A percentile compares a stretch with the other conserved stretches of the same genome.
Conservation (phyloP, 352 stramenopile species). For the Ophiocytium majus region DNA sequence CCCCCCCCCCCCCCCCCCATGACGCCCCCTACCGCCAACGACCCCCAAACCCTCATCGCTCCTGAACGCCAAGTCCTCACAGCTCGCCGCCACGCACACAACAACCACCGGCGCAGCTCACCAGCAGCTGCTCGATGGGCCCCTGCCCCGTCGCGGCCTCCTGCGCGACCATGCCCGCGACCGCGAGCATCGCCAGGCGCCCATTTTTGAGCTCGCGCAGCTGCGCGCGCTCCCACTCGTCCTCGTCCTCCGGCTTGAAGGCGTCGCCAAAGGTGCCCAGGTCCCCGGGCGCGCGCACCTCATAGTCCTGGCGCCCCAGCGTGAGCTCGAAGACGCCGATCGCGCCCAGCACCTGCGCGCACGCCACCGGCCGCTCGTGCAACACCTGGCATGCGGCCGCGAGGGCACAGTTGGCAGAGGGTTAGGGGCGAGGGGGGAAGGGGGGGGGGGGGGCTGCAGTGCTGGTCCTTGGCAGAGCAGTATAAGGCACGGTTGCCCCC, state of each 20-base stretch:
- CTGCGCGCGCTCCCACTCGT: constrained; percentile 56
- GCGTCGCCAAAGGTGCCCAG: constrained; percentile 53
- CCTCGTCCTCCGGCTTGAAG: constrained; percentile 46
- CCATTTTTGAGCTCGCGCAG: constrained; percentile 62
- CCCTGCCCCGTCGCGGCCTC: constrained; percentile 55
- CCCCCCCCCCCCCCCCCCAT: too few relatives aligned
- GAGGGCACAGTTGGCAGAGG: too few relatives aligned
- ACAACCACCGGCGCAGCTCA: background rate
- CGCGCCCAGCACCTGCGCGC: constrained; percentile 55
- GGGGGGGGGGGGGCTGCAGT: too few relatives aligned
- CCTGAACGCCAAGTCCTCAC: too few relatives aligned
- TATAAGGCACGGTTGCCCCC: too few relatives aligned
- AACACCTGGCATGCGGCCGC: constrained; percentile 45
- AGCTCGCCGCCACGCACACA: too few relatives aligned
- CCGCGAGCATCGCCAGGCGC: constrained; percentile 60
- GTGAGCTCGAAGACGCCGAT: constrained; percentile 56
- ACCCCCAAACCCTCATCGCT: too few relatives aligned
- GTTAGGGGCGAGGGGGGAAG: too few relatives aligned
- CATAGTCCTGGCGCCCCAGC: constrained; percentile 57
- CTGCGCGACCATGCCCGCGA: constrained; percentile 58
- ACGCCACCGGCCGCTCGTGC: constrained; percentile 55
- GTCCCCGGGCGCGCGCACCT: constrained; percentile 59
- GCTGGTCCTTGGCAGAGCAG: too few relatives aligned
- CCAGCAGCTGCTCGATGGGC: constrained; percentile 28
- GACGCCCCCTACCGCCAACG: too few relatives aligned